These are phyloP conservation scores for Haplographium delicatum DNA, from an alignment of 495 filamentous ascomycete species.

Conservation along the genomic window DNA sequence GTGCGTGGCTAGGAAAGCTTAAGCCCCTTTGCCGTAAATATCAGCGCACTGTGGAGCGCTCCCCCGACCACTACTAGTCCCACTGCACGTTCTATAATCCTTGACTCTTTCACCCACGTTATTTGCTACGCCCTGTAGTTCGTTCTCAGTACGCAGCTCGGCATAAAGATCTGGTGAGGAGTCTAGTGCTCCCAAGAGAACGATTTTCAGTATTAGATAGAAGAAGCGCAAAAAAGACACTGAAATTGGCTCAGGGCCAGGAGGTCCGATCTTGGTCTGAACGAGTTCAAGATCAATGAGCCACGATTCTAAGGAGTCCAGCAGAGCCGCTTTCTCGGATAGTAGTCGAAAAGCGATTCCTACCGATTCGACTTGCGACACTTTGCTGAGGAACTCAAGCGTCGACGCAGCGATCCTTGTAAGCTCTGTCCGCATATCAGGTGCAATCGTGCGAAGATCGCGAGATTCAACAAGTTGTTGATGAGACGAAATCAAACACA, in stretches of 20 bases:
- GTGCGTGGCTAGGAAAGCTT: conserved; percentile 24
- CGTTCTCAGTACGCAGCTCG: conserved; percentile 29
- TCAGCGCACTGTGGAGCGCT: conserved; percentile 25
- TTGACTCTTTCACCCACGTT: conserved; percentile 28
- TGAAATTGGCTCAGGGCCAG: conserved; percentile 29
- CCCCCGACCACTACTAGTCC: conserved; percentile 18
- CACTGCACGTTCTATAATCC: conserved; percentile 25
- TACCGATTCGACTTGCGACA: conserved; percentile 28
- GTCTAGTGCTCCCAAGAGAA: conserved; percentile 30
- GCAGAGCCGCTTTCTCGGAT: conserved; percentile 30
- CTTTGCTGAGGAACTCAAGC: conserved; percentile 32
- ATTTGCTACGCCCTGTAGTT: conserved; percentile 29
- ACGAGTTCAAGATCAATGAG: conserved; percentile 29
- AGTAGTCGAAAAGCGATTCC: conserved; percentile 29
- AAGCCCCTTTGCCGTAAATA: conserved; percentile 24
- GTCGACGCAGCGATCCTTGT: conserved; percentile 29
- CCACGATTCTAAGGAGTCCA: conserved; percentile 32
- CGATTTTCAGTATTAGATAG: conserved; percentile 31
- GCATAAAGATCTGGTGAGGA: conserved; percentile 27
- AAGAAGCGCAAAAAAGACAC: conserved; percentile 33
- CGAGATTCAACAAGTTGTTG: conserved; percentile 24
- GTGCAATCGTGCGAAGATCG: conserved; percentile 30
- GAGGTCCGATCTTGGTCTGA: conserved; percentile 21
- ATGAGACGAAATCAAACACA: conserved; percentile 23
- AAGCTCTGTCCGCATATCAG: conserved; percentile 32